phyloP scores from a whole-genome alignment of 148 eudicot genomes.

The Salicornia ramosissima region DNA sequence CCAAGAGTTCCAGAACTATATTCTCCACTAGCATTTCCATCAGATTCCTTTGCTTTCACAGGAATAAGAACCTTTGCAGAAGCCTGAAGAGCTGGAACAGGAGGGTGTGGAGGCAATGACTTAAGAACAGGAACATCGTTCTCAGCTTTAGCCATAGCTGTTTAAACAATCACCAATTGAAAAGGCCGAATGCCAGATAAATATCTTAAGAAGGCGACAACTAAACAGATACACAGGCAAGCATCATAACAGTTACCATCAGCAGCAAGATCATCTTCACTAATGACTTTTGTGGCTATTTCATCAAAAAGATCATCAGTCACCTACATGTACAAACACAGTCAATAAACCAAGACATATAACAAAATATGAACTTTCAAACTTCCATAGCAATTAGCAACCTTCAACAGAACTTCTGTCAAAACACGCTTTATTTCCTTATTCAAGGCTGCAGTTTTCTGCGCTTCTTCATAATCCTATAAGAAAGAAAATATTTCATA shows the following conservation, averaged over 20 bases:
- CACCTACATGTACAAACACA: conserved; percentile 47
- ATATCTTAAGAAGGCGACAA: conserved; percentile 2
- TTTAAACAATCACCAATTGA: conserved; percentile 1
- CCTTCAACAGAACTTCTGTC: conserved; percentile 96
- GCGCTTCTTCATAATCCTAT: conserved; percentile 76
- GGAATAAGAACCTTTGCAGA: conserved; percentile 64
- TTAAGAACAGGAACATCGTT: conserved; percentile 26
- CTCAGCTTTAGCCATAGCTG: conserved; percentile 34
- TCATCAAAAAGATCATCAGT: conserved; percentile 94
- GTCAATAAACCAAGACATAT: conserved; percentile 21
- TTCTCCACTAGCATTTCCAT: conserved; percentile 53
- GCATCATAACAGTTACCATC: conserved; percentile 40
- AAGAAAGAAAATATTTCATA: conserved; percentile 19
- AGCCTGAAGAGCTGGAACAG: conserved; percentile 49
- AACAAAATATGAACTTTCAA: neutral
- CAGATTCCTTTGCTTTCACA: conserved; percentile 39
- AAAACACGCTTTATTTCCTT: conserved; percentile 93
- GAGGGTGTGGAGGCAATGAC: conserved; percentile 33
- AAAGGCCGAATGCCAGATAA: conserved; percentile 6
- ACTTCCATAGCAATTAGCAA: conserved; percentile 35
- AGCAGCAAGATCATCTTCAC: conserved; percentile 56
- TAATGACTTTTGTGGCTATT: conserved; percentile 83
- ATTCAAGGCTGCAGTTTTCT: conserved; percentile 77
- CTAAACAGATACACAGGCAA: conserved; percentile 8
- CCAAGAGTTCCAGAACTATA: conserved; percentile 64